Evolutionary conservation across 108 stramenopile genomes (phyloP), one percentile per base, ranked within the genome.

Genomic region (Conticribra weissflogii): DNA sequence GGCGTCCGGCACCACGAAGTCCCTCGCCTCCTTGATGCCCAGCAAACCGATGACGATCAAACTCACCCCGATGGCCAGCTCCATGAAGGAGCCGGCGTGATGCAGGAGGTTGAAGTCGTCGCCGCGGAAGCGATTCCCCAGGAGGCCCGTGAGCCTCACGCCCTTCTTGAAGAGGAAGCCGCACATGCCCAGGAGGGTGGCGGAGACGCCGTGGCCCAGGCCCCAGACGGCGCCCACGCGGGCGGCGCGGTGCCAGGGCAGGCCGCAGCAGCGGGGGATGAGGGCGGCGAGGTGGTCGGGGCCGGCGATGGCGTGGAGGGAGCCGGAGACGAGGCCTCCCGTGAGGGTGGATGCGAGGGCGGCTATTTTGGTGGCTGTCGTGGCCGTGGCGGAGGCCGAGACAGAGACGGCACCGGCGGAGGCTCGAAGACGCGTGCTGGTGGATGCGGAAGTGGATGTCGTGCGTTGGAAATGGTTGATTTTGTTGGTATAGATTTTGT

Each of bases 271-370:
- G 59, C 95, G 63, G 9, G 97, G 97, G 19, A 98, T 76, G 0
- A 98, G 83, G n/a, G 96, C 96, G 14, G 96, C 96, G 34, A 98
- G 78, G 55, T 98, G 97, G 63, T 98, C 97, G 8, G 97, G 97
- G 7, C 97, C 96, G n/a, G 96, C 94, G 68, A 97, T 93, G 34
- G 97, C 96, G 69, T 98, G 98, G 49, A 98, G 78, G 16, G 89
- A 93, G 8, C 98, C 98, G 17, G 95, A 77, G 36, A 97, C 82
- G 48, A 97, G 51, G 8, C 97, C 97, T 3, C 94, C 96, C 7
- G 90, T 78, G 34, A 92, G 60, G 41, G 79, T 76, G 21, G 87
- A 87, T 3, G 90, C 67, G 61, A 94, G 68, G 18, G 87, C 88
- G 33, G 83, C 55, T 17, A 69, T 46, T 31, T 32, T 33, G 64